These are phyloP conservation scores for Globisporangium acanthophoron DNA, from an alignment of 352 stramenopile genomes.

Conservation along the genomic window DNA sequence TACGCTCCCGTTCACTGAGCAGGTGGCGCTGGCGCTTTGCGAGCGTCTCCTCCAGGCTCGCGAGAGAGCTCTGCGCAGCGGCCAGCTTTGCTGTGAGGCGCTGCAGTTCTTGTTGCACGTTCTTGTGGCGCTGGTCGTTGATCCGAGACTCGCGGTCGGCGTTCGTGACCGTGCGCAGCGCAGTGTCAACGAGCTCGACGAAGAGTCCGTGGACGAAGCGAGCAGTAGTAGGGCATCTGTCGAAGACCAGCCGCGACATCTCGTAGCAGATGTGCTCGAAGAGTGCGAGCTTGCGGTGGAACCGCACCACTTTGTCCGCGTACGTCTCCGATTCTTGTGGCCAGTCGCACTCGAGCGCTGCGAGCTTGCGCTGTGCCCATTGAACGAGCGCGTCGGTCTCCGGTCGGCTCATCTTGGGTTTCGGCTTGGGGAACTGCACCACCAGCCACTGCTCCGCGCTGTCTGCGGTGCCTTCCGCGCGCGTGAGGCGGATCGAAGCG, in stretches of 20 bases:
- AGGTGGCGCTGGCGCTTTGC: conserved; percentile 26
- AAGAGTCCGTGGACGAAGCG: conserved; percentile 47
- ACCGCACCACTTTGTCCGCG: conserved; percentile 3
- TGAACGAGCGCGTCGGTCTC: conserved; percentile 27
- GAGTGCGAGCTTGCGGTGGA: conserved; percentile 19
- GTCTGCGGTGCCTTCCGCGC: conserved; percentile 6
- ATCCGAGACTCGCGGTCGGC: conserved; percentile 34
- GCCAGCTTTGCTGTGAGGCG: conserved; percentile 21
- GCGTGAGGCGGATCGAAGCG: conserved; percentile 16
- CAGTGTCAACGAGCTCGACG: conserved; percentile 25
- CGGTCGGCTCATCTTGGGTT: conserved; percentile 19
- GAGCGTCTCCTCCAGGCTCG: conserved; percentile 31
- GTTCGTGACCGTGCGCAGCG: conserved; percentile 19
- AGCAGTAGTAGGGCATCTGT: conserved; percentile 50
- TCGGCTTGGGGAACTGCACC: conserved; percentile 34
- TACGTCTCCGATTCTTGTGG: neutral
- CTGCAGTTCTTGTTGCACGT: conserved; percentile 31
- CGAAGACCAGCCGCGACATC: conserved; percentile 40
- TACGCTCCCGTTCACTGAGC: conserved; percentile 31
- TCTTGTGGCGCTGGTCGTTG: conserved; percentile 33
- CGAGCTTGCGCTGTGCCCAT: conserved; percentile 23
- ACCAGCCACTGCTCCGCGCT: conserved; percentile 25
- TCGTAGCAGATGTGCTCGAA: conserved; percentile 41
- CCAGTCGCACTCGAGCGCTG: neutral
- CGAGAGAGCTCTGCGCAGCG: conserved; percentile 17